Evolutionary conservation across 108 stramenopile genomes (phyloP).

Genomic region (Discostella pseudostelligera): DNA sequence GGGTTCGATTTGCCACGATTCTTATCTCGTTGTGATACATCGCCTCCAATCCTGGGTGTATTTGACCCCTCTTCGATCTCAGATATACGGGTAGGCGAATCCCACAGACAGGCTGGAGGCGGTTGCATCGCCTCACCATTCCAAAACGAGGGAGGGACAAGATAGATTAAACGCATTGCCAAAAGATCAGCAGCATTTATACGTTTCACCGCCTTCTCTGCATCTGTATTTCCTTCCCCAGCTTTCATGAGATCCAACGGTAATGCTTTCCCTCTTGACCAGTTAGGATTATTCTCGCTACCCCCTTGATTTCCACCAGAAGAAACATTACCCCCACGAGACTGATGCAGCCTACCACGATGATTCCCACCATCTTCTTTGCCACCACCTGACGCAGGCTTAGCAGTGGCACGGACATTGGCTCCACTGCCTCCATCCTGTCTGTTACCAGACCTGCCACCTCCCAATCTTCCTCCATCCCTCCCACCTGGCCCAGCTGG

Average conservation of each 20-base stretch:
- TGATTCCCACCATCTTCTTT: constrained; percentile 24
- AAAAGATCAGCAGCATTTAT: constrained; percentile 53
- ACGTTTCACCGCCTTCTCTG: constrained; percentile 64
- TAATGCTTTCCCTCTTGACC: constrained; percentile 30
- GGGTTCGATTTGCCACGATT: constrained; percentile 26
- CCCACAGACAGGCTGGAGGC: constrained; percentile 49
- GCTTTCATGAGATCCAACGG: constrained; percentile 43
- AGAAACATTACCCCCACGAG: constrained; percentile 29
- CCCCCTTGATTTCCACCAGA: constrained; percentile 35
- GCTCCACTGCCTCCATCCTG: constrained; percentile 15
- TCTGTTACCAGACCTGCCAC: constrained; percentile 21
- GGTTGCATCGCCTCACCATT: constrained; percentile 17
- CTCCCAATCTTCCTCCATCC: constrained; percentile 21
- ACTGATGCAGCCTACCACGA: constrained; percentile 14
- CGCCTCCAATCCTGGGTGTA: constrained; percentile 44
- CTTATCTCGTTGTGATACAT: constrained; percentile 36
- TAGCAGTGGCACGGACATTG: constrained; percentile 31
- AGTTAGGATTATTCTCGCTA: constrained; percentile 19
- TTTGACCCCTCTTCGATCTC: constrained; percentile 41
- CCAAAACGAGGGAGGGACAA: constrained; percentile 52
- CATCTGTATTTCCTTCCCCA: constrained; percentile 55
- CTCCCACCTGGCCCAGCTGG: constrained; percentile 10
- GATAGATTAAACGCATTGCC: constrained; percentile 48
- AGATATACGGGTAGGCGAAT: constrained; percentile 37
- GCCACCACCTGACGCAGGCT: constrained; percentile 44